Percentiles rank a stretch among this genome's conserved stretches.
phyloP scores from a whole-genome alignment of 1,284 basidiomycete genomes.

The Vanrija humicola region DNA sequence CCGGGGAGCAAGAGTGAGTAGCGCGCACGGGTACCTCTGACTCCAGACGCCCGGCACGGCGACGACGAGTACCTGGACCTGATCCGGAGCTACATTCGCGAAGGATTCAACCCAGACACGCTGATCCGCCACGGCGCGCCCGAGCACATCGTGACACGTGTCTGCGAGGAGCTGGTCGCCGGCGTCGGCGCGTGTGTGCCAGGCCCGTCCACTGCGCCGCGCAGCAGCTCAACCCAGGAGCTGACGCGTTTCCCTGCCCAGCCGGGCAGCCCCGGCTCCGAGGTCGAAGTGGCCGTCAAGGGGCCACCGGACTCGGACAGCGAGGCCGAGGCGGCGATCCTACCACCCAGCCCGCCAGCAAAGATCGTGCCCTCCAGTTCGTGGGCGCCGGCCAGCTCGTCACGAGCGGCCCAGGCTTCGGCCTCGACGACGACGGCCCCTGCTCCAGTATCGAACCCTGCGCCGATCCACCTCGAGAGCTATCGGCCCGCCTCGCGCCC shows the following conservation, averaged over 20 bases:
- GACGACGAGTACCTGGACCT: constrained; percentile 32
- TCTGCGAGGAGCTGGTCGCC: constrained; percentile 38
- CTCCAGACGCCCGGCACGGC: constrained; percentile 25
- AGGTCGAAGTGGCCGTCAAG: constrained; percentile 23
- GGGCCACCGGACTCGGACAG: constrained; percentile 19
- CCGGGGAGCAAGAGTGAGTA: constrained; percentile 2
- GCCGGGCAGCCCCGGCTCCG: constrained; percentile 17
- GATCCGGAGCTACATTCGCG: constrained; percentile 31
- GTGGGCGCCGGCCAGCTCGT: constrained; percentile 1
- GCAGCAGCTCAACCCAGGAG: too few relatives aligned
- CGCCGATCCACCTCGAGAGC: constrained; percentile 1
- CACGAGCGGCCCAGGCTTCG: too few relatives aligned
- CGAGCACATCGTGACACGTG: constrained; percentile 26
- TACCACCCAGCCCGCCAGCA: neutral
- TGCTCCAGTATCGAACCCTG: neutral
- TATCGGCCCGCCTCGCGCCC: neutral
- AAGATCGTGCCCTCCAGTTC: constrained; percentile 5
- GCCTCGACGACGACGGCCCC: too few relatives aligned
- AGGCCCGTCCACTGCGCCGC: too few relatives aligned
- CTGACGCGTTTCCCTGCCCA: neutral
- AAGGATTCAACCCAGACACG: constrained; percentile 29
- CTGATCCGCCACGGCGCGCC: constrained; percentile 33
- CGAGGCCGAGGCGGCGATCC: constrained; percentile 21
- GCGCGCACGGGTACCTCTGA: too few relatives aligned
- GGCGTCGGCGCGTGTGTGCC: constrained; percentile 1